Conservation (phyloP, 176 grass and related monocot species). For the Musa acuminata region DNA sequence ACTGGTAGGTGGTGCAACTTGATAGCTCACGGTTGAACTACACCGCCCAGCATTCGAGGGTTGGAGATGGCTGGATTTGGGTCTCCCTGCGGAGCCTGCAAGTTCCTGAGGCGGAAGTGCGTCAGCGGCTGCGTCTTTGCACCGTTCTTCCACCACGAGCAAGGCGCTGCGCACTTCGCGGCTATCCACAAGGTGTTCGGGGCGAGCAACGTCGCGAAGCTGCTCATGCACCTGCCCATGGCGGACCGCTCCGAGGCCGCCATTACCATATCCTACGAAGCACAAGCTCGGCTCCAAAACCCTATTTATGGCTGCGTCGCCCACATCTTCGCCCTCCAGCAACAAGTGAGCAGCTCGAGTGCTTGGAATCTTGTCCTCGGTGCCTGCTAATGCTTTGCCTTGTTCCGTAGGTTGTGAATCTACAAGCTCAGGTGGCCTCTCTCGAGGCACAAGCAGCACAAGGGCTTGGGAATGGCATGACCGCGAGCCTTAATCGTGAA, state of each 20-base stretch:
- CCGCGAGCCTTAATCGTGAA: no score
- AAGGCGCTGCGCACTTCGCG: constrained; percentile 80
- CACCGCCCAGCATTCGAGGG: not conserved
- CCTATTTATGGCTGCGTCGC: constrained; percentile 96
- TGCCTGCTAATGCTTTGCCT: not conserved
- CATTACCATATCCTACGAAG: constrained; percentile 89
- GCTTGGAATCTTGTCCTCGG: not conserved
- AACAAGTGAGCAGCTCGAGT: constrained; percentile 25
- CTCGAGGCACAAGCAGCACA: not conserved
- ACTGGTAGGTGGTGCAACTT: not conserved
- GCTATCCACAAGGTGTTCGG: constrained; percentile 98
- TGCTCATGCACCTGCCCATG: constrained; percentile 70
- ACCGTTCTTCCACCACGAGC: constrained; percentile 96
- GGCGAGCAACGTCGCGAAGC: constrained; percentile 92
- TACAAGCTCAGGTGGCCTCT: constrained; percentile 7
- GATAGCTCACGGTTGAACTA: not conserved
- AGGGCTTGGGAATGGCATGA: not conserved
- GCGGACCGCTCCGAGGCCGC: constrained; percentile 86
- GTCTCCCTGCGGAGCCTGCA: constrained; percentile 93
- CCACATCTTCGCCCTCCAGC: constrained; percentile 95
- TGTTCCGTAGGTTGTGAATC: not conserved
- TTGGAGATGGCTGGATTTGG: constrained; percentile 27
- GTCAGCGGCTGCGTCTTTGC: constrained; percentile 81
- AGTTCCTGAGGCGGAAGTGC: constrained; percentile 89
- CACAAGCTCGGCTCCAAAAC: constrained; percentile 76